Percentiles rank a stretch among this genome's conserved stretches.
phyloP scores from a whole-genome alignment of 2,329 filamentous ascomycete genomes.

The Hypoxylon sp. region DNA sequence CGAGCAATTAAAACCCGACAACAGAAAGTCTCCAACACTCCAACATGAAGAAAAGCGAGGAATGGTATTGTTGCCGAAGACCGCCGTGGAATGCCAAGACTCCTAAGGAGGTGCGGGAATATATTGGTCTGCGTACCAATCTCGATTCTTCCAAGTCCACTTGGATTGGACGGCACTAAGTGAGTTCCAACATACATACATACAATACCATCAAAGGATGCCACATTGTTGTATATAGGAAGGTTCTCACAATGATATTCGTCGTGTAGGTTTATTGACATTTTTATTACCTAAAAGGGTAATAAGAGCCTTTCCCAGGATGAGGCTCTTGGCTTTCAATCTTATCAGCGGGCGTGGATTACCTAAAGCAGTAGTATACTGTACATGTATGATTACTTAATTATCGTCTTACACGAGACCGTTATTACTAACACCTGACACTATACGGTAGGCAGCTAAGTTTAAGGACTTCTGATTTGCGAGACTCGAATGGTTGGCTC shows the following conservation, averaged over 20 bases:
- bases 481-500: conserved; percentile 15
- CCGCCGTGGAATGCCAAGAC: conserved; percentile 37
- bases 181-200: conserved; percentile 9
- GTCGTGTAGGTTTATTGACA: background rate
- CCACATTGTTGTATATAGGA: conserved; percentile 2
- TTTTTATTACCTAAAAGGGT: conserved; percentile 4
- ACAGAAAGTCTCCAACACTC: conserved; percentile 20
- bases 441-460: conserved; percentile 8
- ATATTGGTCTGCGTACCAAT: conserved; percentile 42
- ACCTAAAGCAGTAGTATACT: conserved; percentile 19
- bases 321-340: conserved; percentile 21
- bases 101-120: conserved; percentile 40
- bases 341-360: conserved; percentile 22
- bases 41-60: conserved; percentile 26
- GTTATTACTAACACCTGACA: conserved; percentile 21
- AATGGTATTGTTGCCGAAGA: conserved; percentile 39
- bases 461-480: background rate
- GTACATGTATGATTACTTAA: conserved; percentile 15
- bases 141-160: conserved; percentile 35
- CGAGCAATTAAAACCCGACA: conserved; percentile 36
- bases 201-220: conserved; percentile 7
- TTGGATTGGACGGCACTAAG: conserved; percentile 33
- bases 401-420: conserved; percentile 17
- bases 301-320: conserved; percentile 4
- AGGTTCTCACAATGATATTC: background rate